Percentiles rank a stretch among this genome's conserved stretches.
phyloP scores from a whole-genome alignment of 2,329 filamentous ascomycete genomes.

The Exophiala xenobiotica region DNA sequence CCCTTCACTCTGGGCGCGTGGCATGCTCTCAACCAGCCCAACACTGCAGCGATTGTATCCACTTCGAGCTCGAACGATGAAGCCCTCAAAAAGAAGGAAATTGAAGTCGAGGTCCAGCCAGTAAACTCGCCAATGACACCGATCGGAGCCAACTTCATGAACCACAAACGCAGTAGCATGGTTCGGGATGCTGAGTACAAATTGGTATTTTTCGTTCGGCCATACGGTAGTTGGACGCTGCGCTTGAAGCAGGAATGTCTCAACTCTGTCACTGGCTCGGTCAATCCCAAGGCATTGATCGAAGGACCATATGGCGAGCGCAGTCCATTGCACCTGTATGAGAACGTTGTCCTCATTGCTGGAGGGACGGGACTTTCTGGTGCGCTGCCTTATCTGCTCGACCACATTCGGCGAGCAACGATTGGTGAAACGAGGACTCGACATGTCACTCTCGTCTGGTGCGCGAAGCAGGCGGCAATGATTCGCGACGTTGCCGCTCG shows the following conservation, averaged over 20 bases:
- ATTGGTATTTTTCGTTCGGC: slow-evolving; percentile 51
- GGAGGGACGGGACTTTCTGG: slow-evolving; percentile 37
- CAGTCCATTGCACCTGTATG: slow-evolving; percentile 42
- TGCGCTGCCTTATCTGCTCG: slow-evolving; percentile 48
- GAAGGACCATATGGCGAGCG: slow-evolving; percentile 52
- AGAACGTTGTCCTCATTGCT: slow-evolving; percentile 54
- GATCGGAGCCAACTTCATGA: neutral
- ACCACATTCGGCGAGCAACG: slow-evolving; percentile 29
- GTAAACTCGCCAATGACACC: neutral
- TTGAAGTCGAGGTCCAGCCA: neutral
- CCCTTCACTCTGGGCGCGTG: slow-evolving; percentile 48
- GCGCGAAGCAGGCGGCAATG: slow-evolving; percentile 35
- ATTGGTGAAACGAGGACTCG: slow-evolving; percentile 28
- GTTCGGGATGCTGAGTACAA: slow-evolving; percentile 29
- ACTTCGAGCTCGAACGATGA: neutral
- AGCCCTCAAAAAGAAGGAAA: neutral
- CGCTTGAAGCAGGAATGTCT: slow-evolving; percentile 36
- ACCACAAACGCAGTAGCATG: neutral
- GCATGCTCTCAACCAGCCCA: neutral
- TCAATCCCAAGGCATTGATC: slow-evolving; percentile 41
- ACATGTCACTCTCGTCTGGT: slow-evolving; percentile 38
- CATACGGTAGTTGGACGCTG: slow-evolving; percentile 52
- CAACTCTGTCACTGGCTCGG: neutral
- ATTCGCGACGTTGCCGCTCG: slow-evolving; percentile 31
- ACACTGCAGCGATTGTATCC: neutral